phyloP scores from a whole-genome alignment of 768 basidiomycete genomes.

The Galerina marginata region DNA sequence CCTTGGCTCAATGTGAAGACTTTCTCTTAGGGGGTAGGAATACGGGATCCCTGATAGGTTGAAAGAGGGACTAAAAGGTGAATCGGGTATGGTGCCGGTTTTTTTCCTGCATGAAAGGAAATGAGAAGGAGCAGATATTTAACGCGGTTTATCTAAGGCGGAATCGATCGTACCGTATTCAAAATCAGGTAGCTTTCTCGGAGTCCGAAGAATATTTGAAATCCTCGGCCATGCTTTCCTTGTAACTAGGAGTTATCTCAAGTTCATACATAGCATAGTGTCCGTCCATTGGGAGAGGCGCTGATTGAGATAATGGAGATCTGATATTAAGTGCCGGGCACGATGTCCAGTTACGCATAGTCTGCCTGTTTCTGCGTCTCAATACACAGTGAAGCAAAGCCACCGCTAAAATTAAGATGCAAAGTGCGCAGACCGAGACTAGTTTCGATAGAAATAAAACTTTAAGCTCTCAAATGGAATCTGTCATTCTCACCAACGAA shows the following conservation, averaged over 20 bases:
- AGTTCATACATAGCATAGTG: constrained; percentile 10
- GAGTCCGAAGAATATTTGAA: not conserved
- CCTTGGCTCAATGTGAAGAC: too few relatives aligned
- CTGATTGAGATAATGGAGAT: not conserved
- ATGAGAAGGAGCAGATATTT: not conserved
- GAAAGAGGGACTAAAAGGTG: constrained; percentile 3
- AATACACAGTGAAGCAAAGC: constrained; percentile 12
- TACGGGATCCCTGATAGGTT: not conserved
- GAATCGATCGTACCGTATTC: not conserved
- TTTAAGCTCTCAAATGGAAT: not conserved
- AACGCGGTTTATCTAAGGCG: not conserved
- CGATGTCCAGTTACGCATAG: constrained; percentile 2
- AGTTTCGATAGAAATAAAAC: not conserved
- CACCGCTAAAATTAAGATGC: constrained; percentile 14
- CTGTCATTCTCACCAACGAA: constrained; percentile 7
- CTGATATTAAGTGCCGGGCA: constrained; percentile 7
- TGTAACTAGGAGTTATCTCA: not conserved
- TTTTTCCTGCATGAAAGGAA: not conserved
- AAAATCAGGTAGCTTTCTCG: not conserved
- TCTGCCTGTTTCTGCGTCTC: constrained; percentile 7
- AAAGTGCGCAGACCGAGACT: constrained; percentile 16
- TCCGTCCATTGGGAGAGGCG: not conserved
- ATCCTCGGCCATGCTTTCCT: not conserved
- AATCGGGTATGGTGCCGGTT: not conserved
- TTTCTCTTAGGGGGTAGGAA: not conserved